These are phyloP conservation scores for Cenchrus fungigraminus DNA, from an alignment of 176 grass and related monocot species.

Conservation along the genomic window DNA sequence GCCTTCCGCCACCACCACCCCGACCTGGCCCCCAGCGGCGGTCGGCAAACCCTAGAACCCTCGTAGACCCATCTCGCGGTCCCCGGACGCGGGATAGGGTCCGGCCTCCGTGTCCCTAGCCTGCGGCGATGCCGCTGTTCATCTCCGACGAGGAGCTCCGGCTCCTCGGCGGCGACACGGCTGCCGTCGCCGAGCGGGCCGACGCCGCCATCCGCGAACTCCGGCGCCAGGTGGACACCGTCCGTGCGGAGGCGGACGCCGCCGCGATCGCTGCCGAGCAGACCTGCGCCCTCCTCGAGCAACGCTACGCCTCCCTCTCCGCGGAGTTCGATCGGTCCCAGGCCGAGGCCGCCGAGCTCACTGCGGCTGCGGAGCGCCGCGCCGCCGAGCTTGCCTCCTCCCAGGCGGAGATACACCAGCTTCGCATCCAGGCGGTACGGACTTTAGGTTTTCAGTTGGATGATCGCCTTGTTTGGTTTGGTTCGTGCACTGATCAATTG, in stretches of 20 bases:
- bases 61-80: constrained; percentile 17
- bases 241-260: constrained; percentile 78
- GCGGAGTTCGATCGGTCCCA: constrained; percentile 66
- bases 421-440: constrained; percentile 82
- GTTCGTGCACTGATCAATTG: constrained; percentile 22
- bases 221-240: constrained; percentile 79
- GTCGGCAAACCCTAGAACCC: constrained; percentile 65
- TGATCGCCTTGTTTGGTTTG: constrained; percentile 7
- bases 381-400: constrained; percentile 64
- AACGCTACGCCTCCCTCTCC: constrained; percentile 75
- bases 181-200: constrained; percentile 81
- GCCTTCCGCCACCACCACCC: constrained; percentile 23
- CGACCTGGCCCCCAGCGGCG: constrained; percentile 7
- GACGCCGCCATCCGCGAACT: constrained; percentile 84
- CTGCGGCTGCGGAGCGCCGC: constrained; percentile 60
- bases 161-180: constrained; percentile 67
- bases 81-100: constrained; percentile 7
- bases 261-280: constrained; percentile 86
- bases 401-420: constrained; percentile 86
- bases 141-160: constrained; percentile 93
- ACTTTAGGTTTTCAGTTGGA: constrained; percentile 4
- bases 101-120: background rate
- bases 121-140: constrained; percentile 79
- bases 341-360: constrained; percentile 68
- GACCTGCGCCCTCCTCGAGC: constrained; percentile 90